These are phyloP conservation scores for Aureobasidium melanogenum DNA, from an alignment of 2,329 filamentous ascomycete species.

Conservation along the genomic window DNA sequence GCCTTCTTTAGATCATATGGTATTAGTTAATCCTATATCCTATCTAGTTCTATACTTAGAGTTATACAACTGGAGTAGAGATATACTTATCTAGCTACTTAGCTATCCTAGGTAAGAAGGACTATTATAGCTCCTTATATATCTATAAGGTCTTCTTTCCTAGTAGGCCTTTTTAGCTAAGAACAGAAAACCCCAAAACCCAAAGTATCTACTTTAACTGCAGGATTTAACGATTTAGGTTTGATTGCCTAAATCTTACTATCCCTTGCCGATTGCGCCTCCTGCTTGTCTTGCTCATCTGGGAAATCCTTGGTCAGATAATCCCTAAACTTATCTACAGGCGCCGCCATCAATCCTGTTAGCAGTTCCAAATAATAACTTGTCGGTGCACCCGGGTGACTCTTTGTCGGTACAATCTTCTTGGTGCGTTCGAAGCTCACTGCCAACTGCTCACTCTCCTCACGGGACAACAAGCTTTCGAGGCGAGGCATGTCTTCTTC, in stretches of 20 bases:
- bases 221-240: no score
- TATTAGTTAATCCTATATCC: no score
- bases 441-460: constrained; percentile 16
- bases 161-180: no score
- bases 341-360: constrained; percentile 17
- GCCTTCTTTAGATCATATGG: no score
- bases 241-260: constrained; percentile 39
- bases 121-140: no score
- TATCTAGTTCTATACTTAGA: no score
- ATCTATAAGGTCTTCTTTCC: no score
- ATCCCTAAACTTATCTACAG: constrained; percentile 18
- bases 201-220: no score
- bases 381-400: constrained; percentile 15
- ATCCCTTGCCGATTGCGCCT: neutral
- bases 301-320: constrained; percentile 37
- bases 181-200: no score
- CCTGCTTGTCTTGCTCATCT: constrained; percentile 44
- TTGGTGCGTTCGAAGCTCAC: constrained; percentile 17
- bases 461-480: constrained; percentile 15
- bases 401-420: constrained; percentile 16
- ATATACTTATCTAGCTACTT: no score
- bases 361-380: constrained; percentile 15
- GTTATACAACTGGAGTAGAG: no score
- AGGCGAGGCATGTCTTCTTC: constrained; percentile 19
- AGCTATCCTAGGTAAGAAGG: no score